Evolutionary conservation across 108 stramenopile species (phyloP), one percentile per base, ranked within the genome.

Genomic region (Cyclostephanos invisitatus): DNA sequence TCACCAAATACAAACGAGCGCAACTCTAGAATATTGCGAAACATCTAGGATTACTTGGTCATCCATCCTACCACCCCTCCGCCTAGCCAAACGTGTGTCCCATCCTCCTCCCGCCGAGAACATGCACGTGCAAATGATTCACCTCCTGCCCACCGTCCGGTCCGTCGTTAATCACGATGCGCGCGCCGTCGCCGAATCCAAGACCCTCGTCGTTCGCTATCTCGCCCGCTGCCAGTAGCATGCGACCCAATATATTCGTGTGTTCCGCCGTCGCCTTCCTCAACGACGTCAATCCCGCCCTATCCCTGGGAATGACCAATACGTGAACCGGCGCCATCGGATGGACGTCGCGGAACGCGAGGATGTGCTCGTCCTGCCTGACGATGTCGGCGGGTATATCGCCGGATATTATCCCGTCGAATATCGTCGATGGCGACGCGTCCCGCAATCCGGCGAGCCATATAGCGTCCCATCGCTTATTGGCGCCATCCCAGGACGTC

Each of bases 331-430:
- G 98, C 29, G 95, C 97, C 49, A 90, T 81, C 0, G 98, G 97
- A 62, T 85, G 89, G 70, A 98, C 97, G 85, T 99, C 98, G 37
- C 85, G 85, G 84, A 99, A 99, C 5, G 99, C 99, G 8, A 98
- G 54, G 62, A 96, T 86, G 62, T 90, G 84, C 51, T 98, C 97
- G 73, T 98, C 96, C 58, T 98, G 90, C 77, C 92, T 89, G 37
- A 99, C 97, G 59, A 96, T 80, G 20, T 84, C 63, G 24, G 98
- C 91, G 21, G 97, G 97, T 42, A 99, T 98, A 2, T 93, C 90
- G 29, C 88, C 86, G 4, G 83, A 37, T 20, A 98, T 54, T 66
- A 99, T 97, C 70, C 97, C 97, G 80, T 99, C 97, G 81, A 99
- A 99, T 47, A 99, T 72, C 0, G 98, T 98, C 5, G 51, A 74